These are phyloP conservation scores for Citrus sp. DNA, from an alignment of 345 rosid genomes.

Conservation along the genomic window DNA sequence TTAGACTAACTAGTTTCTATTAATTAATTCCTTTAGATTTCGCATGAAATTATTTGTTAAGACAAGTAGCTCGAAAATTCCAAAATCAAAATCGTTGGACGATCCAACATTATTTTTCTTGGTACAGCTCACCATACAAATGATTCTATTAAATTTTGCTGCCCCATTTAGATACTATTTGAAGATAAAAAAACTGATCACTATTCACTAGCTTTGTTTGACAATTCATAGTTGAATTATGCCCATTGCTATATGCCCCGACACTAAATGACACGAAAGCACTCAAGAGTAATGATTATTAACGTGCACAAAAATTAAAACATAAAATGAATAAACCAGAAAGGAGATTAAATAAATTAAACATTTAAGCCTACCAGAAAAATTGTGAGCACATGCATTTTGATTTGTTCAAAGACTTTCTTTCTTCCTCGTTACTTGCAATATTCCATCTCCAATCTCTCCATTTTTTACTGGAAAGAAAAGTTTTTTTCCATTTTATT, in stretches of 20 bases:
- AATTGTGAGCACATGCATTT: slow-evolving; percentile 20
- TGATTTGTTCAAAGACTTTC: slow-evolving; percentile 26
- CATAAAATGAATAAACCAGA: background rate
- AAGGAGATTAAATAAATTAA: background rate
- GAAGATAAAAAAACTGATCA: background rate
- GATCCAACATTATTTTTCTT: slow-evolving; percentile 1
- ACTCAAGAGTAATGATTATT: background rate
- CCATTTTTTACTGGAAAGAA: background rate
- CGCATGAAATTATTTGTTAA: slow-evolving; percentile 3
- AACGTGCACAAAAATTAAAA: background rate
- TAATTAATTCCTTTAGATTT: background rate
- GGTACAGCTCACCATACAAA: background rate
- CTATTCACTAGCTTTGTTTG: slow-evolving; percentile 1
- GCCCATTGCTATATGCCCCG: background rate
- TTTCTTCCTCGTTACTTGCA: slow-evolving; percentile 30
- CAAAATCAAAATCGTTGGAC: slow-evolving; percentile 19
- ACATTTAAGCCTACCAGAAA: background rate
- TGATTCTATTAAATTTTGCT: slow-evolving; percentile 1
- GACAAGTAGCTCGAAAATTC: slow-evolving; percentile 20
- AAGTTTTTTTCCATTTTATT: background rate
- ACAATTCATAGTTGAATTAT: background rate
- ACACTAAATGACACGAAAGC: background rate
- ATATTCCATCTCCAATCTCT: slow-evolving; percentile 16
- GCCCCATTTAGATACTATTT: background rate
- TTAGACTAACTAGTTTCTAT: background rate